A percentile compares a stretch with the other conserved stretches of the same genome.
These are phyloP conservation scores for Herpetospermum pedunculosum DNA, from an alignment of 306 rosid genomes.

Conservation along the genomic window DNA sequence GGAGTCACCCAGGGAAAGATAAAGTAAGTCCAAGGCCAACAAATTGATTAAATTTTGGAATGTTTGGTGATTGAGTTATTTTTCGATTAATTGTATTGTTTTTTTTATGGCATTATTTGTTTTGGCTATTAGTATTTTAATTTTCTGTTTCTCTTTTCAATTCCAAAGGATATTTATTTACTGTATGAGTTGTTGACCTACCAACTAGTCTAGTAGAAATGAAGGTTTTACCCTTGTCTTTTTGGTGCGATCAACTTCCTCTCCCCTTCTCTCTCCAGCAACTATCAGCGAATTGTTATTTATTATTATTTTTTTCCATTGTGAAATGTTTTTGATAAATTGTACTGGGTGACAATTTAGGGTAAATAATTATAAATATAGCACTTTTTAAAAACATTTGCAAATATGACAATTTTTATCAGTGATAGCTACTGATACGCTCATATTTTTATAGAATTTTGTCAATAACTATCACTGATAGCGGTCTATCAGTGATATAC, in stretches of 20 bases:
- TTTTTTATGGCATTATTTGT: neutral
- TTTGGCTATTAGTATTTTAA: neutral
- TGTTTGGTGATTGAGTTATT: neutral
- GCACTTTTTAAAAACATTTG: no score
- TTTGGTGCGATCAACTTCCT: neutral
- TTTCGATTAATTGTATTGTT: neutral
- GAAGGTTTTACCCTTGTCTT: neutral
- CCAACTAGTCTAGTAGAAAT: neutral
- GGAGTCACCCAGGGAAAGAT: neutral
- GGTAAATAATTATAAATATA: no score
- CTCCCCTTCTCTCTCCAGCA: neutral
- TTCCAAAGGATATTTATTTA: neutral
- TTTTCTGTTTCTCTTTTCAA: neutral
- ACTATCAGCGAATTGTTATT: neutral
- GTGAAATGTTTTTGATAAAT: neutral
- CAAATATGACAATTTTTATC: no score
- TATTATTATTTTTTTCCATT: neutral
- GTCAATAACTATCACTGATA: no score
- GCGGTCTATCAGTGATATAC: no score
- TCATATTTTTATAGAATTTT: no score
- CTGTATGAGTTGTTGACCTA: neutral
- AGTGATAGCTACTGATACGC: no score
- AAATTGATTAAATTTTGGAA: neutral
- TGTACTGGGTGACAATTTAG: no score
- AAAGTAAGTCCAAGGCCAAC: neutral